phyloP scores from a whole-genome alignment of 2,329 filamentous ascomycete species.

The Diaporthe sp. region DNA sequence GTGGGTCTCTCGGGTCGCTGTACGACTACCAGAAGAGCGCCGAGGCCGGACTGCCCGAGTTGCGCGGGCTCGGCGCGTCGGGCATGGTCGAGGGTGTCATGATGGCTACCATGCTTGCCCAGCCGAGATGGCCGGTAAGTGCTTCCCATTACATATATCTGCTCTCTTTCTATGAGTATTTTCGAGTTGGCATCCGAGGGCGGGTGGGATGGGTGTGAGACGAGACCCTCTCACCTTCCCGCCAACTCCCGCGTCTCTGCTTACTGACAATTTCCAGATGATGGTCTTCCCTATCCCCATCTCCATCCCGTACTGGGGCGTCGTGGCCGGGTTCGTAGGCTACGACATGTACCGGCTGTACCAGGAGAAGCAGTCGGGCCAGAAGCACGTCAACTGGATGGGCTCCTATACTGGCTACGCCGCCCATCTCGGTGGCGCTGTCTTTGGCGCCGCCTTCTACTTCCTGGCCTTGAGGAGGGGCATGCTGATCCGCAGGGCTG shows the following conservation, averaged over 20 bases:
- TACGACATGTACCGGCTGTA: conserved; percentile 38
- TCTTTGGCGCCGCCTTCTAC: conserved; percentile 38
- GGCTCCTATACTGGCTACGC: conserved; percentile 38
- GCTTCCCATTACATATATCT: too few species aligned
- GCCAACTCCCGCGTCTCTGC: too few species aligned
- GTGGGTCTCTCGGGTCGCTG: conserved; percentile 34
- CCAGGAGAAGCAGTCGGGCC: conserved; percentile 27
- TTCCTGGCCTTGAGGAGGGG: conserved; percentile 32
- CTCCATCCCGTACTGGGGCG: conserved; percentile 35
- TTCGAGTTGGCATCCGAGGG: neutral
- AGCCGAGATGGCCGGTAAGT: conserved; percentile 30
- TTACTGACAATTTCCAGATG: conserved; percentile 19
- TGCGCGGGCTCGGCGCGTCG: conserved; percentile 38
- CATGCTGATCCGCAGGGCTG: neutral
- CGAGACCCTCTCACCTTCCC: too few species aligned
- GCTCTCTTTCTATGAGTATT: too few species aligned
- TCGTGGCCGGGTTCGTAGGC: conserved; percentile 34
- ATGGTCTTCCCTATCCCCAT: conserved; percentile 38
- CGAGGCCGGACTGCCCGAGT: conserved; percentile 23
- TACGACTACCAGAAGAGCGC: conserved; percentile 31
- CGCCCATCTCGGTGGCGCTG: conserved; percentile 40
- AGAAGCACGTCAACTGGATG: conserved; percentile 28
- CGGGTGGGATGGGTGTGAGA: neutral
- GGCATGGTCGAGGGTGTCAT: conserved; percentile 40
- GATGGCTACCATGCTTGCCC: conserved; percentile 35